Base-by-base conservation (phyloP, 1,284 basidiomycete species). In the Puccinia triticina region DNA sequence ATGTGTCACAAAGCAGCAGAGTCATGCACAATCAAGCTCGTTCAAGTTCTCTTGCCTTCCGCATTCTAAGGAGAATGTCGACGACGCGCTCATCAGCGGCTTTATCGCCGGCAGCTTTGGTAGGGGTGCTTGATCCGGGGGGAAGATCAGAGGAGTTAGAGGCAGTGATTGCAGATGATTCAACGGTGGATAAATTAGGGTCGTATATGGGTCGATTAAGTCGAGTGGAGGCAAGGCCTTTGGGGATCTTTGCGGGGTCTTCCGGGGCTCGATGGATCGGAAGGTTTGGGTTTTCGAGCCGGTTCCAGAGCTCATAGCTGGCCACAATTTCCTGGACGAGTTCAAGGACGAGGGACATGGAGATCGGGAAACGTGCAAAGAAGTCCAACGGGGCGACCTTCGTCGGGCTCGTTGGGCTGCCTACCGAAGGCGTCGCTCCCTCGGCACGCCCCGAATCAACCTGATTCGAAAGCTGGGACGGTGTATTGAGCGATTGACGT, bases 261-360 rank as follows among this genome's bases (percentile, higher is more conserved):
- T 73, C 69, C 11, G 78, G 57, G 1, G 43, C 18, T 32, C 55
- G 78, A 64, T 61, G 57, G 32, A 73, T 81, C 7, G 78, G 40
- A 23, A 81, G 57, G 10, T 14, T 59, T 1, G 78, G 91, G 84
- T 93, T 92, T 83, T 90, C 90, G 86, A 95, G 93, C 16, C 90
- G 88, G 78, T 93, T 92, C 94, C 94, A 96, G 0, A 95, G 89
- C 8, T 92, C 90, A 86, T 97, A 98, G n/a, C 94, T 87, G 3
- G 92, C 90, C 77, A 98, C 90, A 84, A 98, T 94, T 87, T 97
- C 93, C 87, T 98, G 95, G 0, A 93, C 91, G 83, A 96, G 92
- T 29, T 93, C 92, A n/a, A 93, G 91, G 32, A 99, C 88, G 69
- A 93, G 89, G 0, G 92, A 90, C 84, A 96, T 89, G 71, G 92